Evolutionary conservation across 306 rosid genomes (phyloP), one percentile per base, ranked within the genome.

Genomic region (Parietaria judaica): DNA sequence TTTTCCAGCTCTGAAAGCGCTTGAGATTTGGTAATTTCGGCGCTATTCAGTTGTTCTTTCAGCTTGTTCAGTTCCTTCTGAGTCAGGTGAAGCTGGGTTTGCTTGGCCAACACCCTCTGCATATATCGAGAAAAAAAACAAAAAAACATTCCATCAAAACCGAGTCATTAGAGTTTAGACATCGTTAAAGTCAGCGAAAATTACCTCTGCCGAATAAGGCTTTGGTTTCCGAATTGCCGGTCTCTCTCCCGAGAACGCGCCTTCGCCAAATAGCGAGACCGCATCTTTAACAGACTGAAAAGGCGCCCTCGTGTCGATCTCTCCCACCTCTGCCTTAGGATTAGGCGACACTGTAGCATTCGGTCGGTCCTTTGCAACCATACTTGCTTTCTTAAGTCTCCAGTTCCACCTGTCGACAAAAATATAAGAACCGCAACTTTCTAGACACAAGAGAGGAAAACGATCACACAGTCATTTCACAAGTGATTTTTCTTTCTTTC

Each of bases 271-370:
- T 55, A 88, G 75, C 45, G 77, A 72, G 68, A 94, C 97, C 9
- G 99, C 99, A 82, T 94, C 99, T 78, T 86, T 94, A 65, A 94
- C 99, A 38, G 99, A 94, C 64, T 94, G 99, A 65, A 94, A 94
- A 41, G 99, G 99, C 49, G 96, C 94, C 31, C 97, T 86, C 43
- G 99, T 94, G 76, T 94, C 99, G 17, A 94, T 94, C 84, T 94
- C 99, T 70, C 99, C 99, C 48, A 94, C 86, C 83, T 81, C 96
- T 14, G 76, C 86, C 67, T 84, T 88, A 38, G 89, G 72, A 64
- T 14, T 86, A 7, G 95, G 94, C 60, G 99, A 79, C 14, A 58
- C 74, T 3, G 81, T 65, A 53, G 78, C 80, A 79, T 62, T 79
- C 44, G 78, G 75, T 58, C 64, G 75, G 55, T 63, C 75, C 74